These are phyloP conservation scores for Leccinum pachyderme DNA, from an alignment of 1,284 basidiomycete genomes.

Conservation along the genomic window DNA sequence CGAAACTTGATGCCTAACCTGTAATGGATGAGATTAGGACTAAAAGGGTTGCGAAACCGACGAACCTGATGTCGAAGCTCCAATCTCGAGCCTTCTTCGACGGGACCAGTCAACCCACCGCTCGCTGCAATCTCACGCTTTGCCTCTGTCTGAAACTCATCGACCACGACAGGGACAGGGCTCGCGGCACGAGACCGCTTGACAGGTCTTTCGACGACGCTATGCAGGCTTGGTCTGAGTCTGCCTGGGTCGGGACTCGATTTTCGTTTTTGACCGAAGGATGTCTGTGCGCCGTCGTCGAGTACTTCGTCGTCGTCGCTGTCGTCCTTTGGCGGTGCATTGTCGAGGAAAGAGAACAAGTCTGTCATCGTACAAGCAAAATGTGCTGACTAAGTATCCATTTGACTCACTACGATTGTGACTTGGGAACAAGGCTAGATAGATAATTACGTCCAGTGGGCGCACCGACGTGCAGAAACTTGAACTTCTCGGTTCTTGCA, in stretches of 20 bases:
- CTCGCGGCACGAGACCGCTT: constrained; percentile 37
- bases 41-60: background rate
- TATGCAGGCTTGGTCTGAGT: constrained; percentile 4
- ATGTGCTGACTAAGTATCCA: background rate
- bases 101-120: constrained; percentile 72
- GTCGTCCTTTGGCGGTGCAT: constrained; percentile 15
- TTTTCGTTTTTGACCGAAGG: constrained; percentile 25
- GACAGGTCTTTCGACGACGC: constrained; percentile 16
- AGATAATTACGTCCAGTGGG: no score
- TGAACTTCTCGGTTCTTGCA: background rate
- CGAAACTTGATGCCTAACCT: constrained; percentile 94
- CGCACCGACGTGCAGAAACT: no score
- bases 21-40: constrained; percentile 8
- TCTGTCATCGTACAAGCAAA: constrained; percentile 20
- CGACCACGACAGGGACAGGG: constrained; percentile 72
- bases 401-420: background rate
- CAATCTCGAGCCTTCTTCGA: constrained; percentile 65
- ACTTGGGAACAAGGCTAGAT: no score
- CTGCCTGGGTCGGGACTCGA: constrained; percentile 8
- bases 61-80: constrained; percentile 78
- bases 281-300: background rate
- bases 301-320: constrained; percentile 23
- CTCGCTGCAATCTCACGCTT: constrained; percentile 85
- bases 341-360: constrained; percentile 31
- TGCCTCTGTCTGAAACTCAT: constrained; percentile 88